Percentiles rank a stretch among this genome's conserved stretches.
These are phyloP conservation scores for Verticillium nonalfalfae DNA, from an alignment of 2,329 filamentous ascomycete genomes.

Conservation along the genomic window DNA sequence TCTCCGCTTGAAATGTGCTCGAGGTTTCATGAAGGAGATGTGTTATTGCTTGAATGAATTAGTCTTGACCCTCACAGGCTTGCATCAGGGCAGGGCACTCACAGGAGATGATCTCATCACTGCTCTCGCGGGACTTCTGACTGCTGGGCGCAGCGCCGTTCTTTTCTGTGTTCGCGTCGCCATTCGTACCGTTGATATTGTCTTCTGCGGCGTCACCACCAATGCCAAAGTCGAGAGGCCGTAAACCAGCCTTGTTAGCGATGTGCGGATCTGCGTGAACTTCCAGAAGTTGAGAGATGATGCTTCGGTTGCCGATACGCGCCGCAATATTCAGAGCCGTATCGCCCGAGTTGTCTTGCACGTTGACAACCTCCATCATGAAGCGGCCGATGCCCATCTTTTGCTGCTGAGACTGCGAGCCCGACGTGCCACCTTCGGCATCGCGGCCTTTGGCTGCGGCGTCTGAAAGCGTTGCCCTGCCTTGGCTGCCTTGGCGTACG, in stretches of 20 bases:
- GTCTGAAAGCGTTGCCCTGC: not conserved
- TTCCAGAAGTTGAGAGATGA: conserved; percentile 94
- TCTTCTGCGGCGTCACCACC: conserved; percentile 55
- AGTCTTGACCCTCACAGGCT: not conserved
- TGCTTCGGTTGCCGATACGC: conserved; percentile 85
- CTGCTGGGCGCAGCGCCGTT: conserved; percentile 35
- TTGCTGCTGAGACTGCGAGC: conserved; percentile 36
- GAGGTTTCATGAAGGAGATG: conserved; percentile 76
- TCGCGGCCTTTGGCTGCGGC: conserved; percentile 28
- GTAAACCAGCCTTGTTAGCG: conserved; percentile 80
- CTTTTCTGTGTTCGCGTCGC: conserved; percentile 35
- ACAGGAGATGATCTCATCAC: conserved; percentile 75
- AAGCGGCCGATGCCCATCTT: conserved; percentile 87
- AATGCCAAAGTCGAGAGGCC: conserved; percentile 91
- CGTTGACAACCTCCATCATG: conserved; percentile 95
- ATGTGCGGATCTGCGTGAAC: conserved; percentile 92
- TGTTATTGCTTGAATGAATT: conserved; percentile 57
- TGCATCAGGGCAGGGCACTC: conserved; percentile 30
- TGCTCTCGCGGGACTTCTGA: conserved; percentile 62
- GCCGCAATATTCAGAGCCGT: conserved; percentile 93
- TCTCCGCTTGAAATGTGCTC: conserved; percentile 70
- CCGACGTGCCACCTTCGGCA: conserved; percentile 23
- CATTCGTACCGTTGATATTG: conserved; percentile 26
- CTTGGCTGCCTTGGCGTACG: conserved; percentile 67
- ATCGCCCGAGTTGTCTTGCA: conserved; percentile 88